Evolutionary conservation across 208 protist genomes (phyloP), one percentile per base, ranked within the genome.

Genomic region (Naegleria lovaniensis): DNA sequence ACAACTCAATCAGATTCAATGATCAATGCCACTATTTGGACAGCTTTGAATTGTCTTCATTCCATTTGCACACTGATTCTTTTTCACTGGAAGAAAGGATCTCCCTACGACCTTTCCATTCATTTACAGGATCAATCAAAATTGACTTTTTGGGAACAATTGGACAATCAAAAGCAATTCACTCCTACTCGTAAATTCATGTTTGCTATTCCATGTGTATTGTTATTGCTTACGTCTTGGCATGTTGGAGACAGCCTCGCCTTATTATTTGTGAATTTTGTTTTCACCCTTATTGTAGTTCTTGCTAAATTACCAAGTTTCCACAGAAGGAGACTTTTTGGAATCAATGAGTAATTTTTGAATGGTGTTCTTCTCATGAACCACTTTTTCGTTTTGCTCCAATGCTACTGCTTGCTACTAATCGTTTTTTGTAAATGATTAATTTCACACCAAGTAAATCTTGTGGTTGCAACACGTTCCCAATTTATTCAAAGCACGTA

Each of bases 61-160:
- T 67, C 36, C 7, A 38, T 48, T 43, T 38, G 59, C 75, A 76
- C 88, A 38, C 76, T 90, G 59, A 5, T 90, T 11, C 16, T 90
- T 48, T 33, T 90, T 5, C 88, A 90, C 58, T 90, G 88, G 88
- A 13, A 59, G 19, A 90, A 90, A 36, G 88, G 88, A 25, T 86
- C 75, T 40, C 88, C 88, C 39, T 76, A 59, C n/a, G 48, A 55
- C 33, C 29, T 19, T 38, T 36, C 88, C 2, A 39, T 25, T 43
- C 48, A 51, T 13, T 59, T 40, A 25, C 36, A 86, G 15, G 76
- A 90, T 13, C 55, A 67, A 15, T 29, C 19, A 38, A 90, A 76
- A 85, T 38, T 90, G 16, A 90, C 88, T 19, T 90, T 84, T n/a
- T 90, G 88, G 88, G 88, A 90, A 58, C 88, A 90, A 85, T 48